Conservation (phyloP, 176 grass and related monocot genomes). For the Oryza nivara region DNA sequence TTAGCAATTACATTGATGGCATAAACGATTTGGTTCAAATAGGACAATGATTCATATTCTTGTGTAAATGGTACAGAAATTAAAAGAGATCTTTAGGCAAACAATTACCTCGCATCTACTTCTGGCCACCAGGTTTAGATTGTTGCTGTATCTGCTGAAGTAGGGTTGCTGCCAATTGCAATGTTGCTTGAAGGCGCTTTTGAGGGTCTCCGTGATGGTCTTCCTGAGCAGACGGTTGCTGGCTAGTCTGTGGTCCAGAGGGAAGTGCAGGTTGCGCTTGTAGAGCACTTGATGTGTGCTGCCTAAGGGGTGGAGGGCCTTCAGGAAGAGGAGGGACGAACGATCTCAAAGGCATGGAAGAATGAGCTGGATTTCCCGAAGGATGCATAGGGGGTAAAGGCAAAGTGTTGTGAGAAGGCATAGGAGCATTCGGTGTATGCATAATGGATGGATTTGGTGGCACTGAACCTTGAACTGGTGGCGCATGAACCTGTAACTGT, state of each 20-base stretch:
- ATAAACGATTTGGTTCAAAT: slow-evolving; percentile 12
- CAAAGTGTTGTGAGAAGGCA: slow-evolving; percentile 33
- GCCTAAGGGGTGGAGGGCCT: slow-evolving; percentile 44
- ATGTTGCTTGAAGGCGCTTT: slow-evolving; percentile 85
- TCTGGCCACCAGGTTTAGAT: slow-evolving; percentile 61
- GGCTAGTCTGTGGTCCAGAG: slow-evolving; percentile 51
- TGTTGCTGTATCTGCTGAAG: slow-evolving; percentile 93
- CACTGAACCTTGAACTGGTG: slow-evolving; percentile 20
- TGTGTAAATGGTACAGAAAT: slow-evolving; percentile 5
- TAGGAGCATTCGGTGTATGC: slow-evolving; percentile 37
- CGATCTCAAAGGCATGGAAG: slow-evolving; percentile 45
- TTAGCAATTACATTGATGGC: slow-evolving; percentile 5
- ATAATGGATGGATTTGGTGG: slow-evolving; percentile 27
- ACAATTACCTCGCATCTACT: slow-evolving; percentile 55
- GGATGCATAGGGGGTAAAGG: slow-evolving; percentile 35
- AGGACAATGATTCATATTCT: neutral
- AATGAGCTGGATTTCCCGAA: slow-evolving; percentile 38
- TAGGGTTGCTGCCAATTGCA: slow-evolving; percentile 85
- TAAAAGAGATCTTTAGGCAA: slow-evolving; percentile 44
- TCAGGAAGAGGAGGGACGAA: slow-evolving; percentile 58
- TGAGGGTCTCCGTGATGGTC: slow-evolving; percentile 71
- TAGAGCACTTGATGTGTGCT: slow-evolving; percentile 48
- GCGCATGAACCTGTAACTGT: slow-evolving; percentile 19
- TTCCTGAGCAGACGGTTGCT: slow-evolving; percentile 47
- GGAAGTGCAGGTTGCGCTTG: slow-evolving; percentile 31